These are phyloP conservation scores for Populus hybrid DNA, from an alignment of 441 rosid species.

Conservation along the genomic window DNA sequence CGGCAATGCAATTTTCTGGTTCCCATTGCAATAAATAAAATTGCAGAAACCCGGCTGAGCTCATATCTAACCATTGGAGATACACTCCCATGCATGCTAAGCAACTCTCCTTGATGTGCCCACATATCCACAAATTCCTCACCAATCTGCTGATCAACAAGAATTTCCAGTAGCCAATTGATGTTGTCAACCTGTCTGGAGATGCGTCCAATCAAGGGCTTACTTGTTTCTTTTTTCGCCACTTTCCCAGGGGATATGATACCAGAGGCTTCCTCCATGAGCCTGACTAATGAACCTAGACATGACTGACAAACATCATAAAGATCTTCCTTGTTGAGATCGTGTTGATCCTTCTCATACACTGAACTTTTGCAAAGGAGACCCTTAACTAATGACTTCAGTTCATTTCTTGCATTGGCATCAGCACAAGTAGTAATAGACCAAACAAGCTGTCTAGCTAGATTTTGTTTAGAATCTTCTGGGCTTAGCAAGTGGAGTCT, in stretches of 20 bases:
- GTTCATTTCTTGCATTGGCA: slow-evolving; percentile 70
- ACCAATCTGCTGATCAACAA: slow-evolving; percentile 68
- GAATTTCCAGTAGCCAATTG: slow-evolving; percentile 72
- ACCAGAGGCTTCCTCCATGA: slow-evolving; percentile 51
- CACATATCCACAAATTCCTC: slow-evolving; percentile 79
- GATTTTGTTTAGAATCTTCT: slow-evolving; percentile 40
- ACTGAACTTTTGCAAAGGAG: slow-evolving; percentile 81
- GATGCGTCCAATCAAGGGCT: slow-evolving; percentile 60
- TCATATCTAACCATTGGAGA: slow-evolving; percentile 88
- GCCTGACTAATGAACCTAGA: slow-evolving; percentile 41
- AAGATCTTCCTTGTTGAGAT: slow-evolving; percentile 64
- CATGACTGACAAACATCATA: slow-evolving; percentile 56
- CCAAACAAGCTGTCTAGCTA: slow-evolving; percentile 64
- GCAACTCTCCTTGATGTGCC: slow-evolving; percentile 50
- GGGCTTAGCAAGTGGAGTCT: slow-evolving; percentile 47
- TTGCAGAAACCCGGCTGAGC: slow-evolving; percentile 73
- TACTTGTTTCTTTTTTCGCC: slow-evolving; percentile 29
- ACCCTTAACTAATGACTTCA: slow-evolving; percentile 70
- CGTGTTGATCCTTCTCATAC: slow-evolving; percentile 74
- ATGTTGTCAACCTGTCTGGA: slow-evolving; percentile 77
- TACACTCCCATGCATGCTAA: slow-evolving; percentile 50
- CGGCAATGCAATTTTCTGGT: slow-evolving; percentile 66
- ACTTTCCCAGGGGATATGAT: slow-evolving; percentile 15
- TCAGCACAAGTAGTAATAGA: slow-evolving; percentile 62
- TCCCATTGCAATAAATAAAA: slow-evolving; percentile 69